A percentile compares a stretch with the other conserved stretches of the same genome.
phyloP scores from a whole-genome alignment of 2,329 filamentous ascomycete species.

The Neoascochyta sp. region DNA sequence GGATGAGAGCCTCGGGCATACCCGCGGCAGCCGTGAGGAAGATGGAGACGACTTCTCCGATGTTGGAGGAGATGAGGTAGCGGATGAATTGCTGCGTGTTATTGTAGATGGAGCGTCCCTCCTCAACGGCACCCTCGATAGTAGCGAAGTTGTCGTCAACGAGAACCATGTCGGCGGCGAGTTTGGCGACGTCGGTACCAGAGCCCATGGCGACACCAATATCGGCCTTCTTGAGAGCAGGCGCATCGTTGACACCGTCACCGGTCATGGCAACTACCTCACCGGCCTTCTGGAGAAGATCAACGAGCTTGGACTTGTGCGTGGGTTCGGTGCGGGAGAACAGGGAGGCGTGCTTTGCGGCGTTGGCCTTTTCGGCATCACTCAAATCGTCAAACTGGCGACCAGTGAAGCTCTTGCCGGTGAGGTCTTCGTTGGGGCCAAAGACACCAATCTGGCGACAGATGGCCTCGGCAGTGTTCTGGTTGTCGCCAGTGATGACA shows the following conservation, averaged over 20 bases:
- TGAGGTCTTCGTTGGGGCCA: slow-evolving; percentile 72
- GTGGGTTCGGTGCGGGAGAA: slow-evolving; percentile 95
- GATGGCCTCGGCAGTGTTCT: slow-evolving; percentile 94
- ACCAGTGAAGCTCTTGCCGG: slow-evolving; percentile 91
- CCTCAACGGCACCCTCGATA: slow-evolving; percentile 92
- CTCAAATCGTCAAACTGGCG: slow-evolving; percentile 87
- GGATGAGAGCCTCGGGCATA: slow-evolving; percentile 96
- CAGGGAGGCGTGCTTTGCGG: slow-evolving; percentile 78
- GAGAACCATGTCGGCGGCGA: slow-evolving; percentile 97
- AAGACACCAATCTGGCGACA: slow-evolving; percentile 97
- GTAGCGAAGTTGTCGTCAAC: slow-evolving; percentile 99
- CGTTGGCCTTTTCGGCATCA: slow-evolving; percentile 73
- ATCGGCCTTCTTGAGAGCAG: slow-evolving; percentile 95
- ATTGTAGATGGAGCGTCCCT: slow-evolving; percentile 98
- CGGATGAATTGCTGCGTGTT: slow-evolving; percentile 99
- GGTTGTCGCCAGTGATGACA: slow-evolving; percentile 97
- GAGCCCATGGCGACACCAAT: slow-evolving; percentile 99
- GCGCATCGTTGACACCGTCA: slow-evolving; percentile 97
- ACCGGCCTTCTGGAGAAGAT: slow-evolving; percentile 85
- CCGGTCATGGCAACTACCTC: slow-evolving; percentile 99
- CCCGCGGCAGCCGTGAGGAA: slow-evolving; percentile 94
- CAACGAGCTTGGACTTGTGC: slow-evolving; percentile 97
- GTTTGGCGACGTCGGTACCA: slow-evolving; percentile 92
- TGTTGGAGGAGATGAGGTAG: slow-evolving; percentile 98
- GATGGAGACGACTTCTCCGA: slow-evolving; percentile 97